A percentile compares a stretch with the other conserved stretches of the same genome.
phyloP scores from a whole-genome alignment of 1,284 basidiomycete species.

The Tylopilus sp. region DNA sequence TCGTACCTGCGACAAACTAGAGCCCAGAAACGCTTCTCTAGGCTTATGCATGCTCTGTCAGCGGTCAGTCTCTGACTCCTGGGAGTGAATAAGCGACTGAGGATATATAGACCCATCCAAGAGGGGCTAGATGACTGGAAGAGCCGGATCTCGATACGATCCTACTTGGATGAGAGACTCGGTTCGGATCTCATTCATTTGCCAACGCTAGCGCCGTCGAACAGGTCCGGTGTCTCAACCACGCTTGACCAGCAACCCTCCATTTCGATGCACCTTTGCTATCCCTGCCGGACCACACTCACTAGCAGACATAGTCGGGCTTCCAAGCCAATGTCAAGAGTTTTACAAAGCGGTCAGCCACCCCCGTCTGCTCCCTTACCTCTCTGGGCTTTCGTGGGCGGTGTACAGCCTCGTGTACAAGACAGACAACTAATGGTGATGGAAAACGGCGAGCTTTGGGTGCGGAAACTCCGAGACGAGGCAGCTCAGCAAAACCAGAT shows the following conservation, averaged over 20 bases:
- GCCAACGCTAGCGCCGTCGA: slow-evolving; percentile 2
- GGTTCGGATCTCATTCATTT: slow-evolving; percentile 11
- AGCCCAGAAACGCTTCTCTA: slow-evolving; percentile 57
- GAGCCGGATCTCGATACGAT: slow-evolving; percentile 64
- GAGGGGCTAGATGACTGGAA: slow-evolving; percentile 72
- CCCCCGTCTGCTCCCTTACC: slow-evolving; percentile 33
- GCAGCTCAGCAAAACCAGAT: slow-evolving; percentile 33
- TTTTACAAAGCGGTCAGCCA: background rate
- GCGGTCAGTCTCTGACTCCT: slow-evolving; percentile 46
- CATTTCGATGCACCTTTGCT: slow-evolving; percentile 60
- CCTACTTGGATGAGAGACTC: slow-evolving; percentile 38
- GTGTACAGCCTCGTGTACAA: slow-evolving; percentile 4
- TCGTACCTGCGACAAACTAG: slow-evolving; percentile 78
- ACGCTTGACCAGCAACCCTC: slow-evolving; percentile 23
- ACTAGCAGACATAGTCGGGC: slow-evolving; percentile 59
- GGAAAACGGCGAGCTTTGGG: slow-evolving; percentile 22
- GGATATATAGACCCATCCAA: slow-evolving; percentile 57
- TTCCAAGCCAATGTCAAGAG: slow-evolving; percentile 12
- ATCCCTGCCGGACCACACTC: slow-evolving; percentile 70
- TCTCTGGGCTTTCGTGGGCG: slow-evolving; percentile 33
- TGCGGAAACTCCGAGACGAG: slow-evolving; percentile 21
- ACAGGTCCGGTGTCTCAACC: slow-evolving; percentile 18
- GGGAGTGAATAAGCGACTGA: background rate
- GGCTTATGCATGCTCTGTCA: slow-evolving; percentile 67
- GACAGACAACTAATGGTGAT: background rate